Percentiles rank a stretch among this genome's conserved stretches.
Conservation (phyloP, 176 grass and related monocot genomes). For the Saccharum officinarum region DNA sequence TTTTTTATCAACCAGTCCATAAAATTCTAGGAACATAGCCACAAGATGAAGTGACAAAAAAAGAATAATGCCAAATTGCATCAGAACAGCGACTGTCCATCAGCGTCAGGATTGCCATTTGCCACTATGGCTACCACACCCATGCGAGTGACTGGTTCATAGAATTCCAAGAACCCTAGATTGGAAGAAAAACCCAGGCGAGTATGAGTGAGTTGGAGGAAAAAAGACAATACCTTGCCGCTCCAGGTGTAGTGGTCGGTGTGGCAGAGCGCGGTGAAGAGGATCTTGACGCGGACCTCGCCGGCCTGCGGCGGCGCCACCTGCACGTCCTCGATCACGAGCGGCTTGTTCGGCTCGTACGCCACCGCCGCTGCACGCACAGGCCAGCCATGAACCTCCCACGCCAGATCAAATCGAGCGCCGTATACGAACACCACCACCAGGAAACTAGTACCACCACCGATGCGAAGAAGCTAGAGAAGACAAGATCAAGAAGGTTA, state of each 20-base stretch:
- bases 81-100: not conserved
- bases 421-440: not conserved
- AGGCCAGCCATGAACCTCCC: not conserved
- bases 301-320: conserved; percentile 97
- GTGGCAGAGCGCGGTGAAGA: conserved; percentile 94
- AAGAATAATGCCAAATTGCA: not conserved
- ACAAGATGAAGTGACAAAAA: not conserved
- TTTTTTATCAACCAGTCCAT: not conserved
- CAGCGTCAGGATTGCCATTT: not conserved
- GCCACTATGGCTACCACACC: not conserved
- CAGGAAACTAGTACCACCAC: not conserved
- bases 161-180: conserved; percentile 36
- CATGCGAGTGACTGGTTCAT: not conserved
- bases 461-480: not conserved
- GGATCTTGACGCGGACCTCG: conserved; percentile 89
- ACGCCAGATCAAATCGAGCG: conserved; percentile 38
- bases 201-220: not conserved
- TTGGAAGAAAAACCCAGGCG: not conserved
- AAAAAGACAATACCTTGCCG: conserved; percentile 68
- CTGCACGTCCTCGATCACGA: conserved; percentile 95
- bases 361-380: conserved; percentile 77
- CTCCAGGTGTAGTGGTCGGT: conserved; percentile 99
- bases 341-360: conserved; percentile 83
- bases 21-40: not conserved
- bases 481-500: conserved; percentile 18